A percentile compares a stretch with the other conserved stretches of the same genome.
Evolutionary conservation across 2,329 filamentous ascomycete genomes (phyloP).

Genomic region (Erysiphe pulchra): DNA sequence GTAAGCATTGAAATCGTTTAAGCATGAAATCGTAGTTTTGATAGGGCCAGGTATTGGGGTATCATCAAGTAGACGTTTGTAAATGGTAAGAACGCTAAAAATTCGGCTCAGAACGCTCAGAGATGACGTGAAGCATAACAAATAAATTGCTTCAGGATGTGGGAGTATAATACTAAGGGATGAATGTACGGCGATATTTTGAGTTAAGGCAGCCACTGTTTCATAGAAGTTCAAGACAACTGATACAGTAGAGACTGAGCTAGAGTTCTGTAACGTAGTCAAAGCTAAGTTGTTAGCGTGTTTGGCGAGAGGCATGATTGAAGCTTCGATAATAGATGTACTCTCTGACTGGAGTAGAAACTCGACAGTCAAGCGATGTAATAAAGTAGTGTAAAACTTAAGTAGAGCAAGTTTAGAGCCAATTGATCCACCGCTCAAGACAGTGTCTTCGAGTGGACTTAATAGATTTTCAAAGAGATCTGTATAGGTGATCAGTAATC

Average conservation of each 20-base stretch:
- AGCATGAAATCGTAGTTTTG: constrained; percentile 8
- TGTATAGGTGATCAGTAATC: constrained; percentile 11
- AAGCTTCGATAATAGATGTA: constrained; percentile 1
- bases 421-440: constrained; percentile 21
- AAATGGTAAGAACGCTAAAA: constrained; percentile 40
- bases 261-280: constrained; percentile 29
- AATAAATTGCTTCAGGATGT: constrained; percentile 40
- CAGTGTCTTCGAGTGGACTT: constrained; percentile 22
- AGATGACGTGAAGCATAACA: constrained; percentile 39
- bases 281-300: constrained; percentile 30
- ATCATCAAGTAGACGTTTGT: constrained; percentile 49
- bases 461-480: constrained; percentile 26
- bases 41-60: constrained; percentile 23
- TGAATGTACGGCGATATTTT: constrained; percentile 22
- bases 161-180: constrained; percentile 43
- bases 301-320: constrained; percentile 19
- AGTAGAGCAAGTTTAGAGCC: constrained; percentile 34
- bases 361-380: constrained; percentile 30
- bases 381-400: constrained; percentile 37
- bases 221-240: constrained; percentile 47
- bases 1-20: constrained; percentile 48
- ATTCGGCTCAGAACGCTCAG: constrained; percentile 39
- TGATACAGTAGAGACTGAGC: constrained; percentile 20
- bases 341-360: constrained; percentile 17
- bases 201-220: constrained; percentile 28